Conservation (phyloP, 2,329 filamentous ascomycete species). For the Penicillium sp. region DNA sequence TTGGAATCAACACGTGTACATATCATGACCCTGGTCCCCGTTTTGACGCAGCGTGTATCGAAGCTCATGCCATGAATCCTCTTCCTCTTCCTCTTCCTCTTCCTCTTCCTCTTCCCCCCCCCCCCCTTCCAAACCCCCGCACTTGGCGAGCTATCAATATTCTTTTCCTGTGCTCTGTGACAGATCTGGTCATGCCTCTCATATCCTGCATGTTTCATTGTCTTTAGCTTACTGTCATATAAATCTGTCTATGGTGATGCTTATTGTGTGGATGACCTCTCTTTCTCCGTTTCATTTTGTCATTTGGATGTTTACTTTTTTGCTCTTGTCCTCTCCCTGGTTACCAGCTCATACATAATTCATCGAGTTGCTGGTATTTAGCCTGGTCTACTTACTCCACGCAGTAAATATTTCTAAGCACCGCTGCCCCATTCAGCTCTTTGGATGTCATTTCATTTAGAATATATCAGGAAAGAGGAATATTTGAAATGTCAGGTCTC, state of each 20-base stretch:
- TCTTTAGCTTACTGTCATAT: slow-evolving; percentile 12
- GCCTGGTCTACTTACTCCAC: neutral
- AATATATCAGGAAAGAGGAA: too few species aligned
- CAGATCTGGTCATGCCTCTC: slow-evolving; percentile 5
- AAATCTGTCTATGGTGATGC: slow-evolving; percentile 13
- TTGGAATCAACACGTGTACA: slow-evolving; percentile 24
- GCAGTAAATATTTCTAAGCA: neutral
- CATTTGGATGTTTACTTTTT: slow-evolving; percentile 6
- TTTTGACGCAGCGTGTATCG: slow-evolving; percentile 16
- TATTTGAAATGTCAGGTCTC: slow-evolving; percentile 33
- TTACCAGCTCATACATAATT: slow-evolving; percentile 10
- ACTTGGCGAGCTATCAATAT: slow-evolving; percentile 16
- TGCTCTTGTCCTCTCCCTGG: neutral
- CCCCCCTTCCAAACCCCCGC: slow-evolving; percentile 5
- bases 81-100: slow-evolving; percentile 5
- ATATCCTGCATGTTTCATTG: slow-evolving; percentile 7
- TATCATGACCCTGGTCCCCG: slow-evolving; percentile 17
- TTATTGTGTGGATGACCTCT: slow-evolving; percentile 10
- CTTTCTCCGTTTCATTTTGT: slow-evolving; percentile 10
- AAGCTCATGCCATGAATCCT: slow-evolving; percentile 13
- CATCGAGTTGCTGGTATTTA: neutral
- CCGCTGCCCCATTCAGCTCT: neutral
- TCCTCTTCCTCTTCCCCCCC: slow-evolving; percentile 1
- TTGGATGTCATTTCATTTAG: too few species aligned
- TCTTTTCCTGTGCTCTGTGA: slow-evolving; percentile 10